phyloP scores from a whole-genome alignment of 768 basidiomycete species.

The Lactifluus volemus region DNA sequence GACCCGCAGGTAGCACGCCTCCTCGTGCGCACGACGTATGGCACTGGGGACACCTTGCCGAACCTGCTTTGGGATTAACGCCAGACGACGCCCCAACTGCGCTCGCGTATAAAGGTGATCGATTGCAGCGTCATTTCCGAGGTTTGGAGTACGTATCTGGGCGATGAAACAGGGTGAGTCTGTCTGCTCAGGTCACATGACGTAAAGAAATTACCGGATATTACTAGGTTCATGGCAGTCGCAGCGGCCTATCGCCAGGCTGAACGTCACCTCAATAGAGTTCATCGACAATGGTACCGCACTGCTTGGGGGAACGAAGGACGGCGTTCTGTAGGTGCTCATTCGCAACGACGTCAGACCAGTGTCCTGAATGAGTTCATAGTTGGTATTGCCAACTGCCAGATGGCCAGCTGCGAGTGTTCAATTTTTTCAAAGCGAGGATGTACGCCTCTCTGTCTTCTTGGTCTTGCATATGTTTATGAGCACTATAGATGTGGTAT shows the following conservation, averaged over 20 bases:
- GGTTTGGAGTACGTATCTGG: conserved; percentile 19
- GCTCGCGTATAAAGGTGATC: conserved; percentile 16
- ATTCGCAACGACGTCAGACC: not conserved
- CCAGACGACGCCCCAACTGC: conserved; percentile 19
- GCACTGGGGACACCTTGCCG: conserved; percentile 13
- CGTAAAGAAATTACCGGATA: not conserved
- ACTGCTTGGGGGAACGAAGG: conserved; percentile 58
- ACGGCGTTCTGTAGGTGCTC: conserved; percentile 54
- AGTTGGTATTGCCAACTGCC: conserved; percentile 67
- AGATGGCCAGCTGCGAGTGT: conserved; percentile 54
- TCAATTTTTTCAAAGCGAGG: conserved; percentile 47
- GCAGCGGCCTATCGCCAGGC: conserved; percentile 54
- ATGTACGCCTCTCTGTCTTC: conserved; percentile 35
- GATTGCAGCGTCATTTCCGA: conserved; percentile 19
- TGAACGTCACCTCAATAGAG: conserved; percentile 53
- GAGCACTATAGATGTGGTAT: conserved; percentile 37
- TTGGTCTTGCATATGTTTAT: conserved; percentile 8
- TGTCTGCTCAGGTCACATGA: conserved; percentile 29
- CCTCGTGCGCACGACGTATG: conserved; percentile 15
- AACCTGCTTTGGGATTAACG: not conserved
- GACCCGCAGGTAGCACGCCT: conserved; percentile 34
- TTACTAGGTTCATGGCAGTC: conserved; percentile 54
- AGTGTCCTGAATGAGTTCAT: not conserved
- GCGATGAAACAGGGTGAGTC: conserved; percentile 17
- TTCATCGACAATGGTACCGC: conserved; percentile 58